Evolutionary conservation across 2,329 filamentous ascomycete genomes (phyloP).

Genomic region (Periconia digitata): DNA sequence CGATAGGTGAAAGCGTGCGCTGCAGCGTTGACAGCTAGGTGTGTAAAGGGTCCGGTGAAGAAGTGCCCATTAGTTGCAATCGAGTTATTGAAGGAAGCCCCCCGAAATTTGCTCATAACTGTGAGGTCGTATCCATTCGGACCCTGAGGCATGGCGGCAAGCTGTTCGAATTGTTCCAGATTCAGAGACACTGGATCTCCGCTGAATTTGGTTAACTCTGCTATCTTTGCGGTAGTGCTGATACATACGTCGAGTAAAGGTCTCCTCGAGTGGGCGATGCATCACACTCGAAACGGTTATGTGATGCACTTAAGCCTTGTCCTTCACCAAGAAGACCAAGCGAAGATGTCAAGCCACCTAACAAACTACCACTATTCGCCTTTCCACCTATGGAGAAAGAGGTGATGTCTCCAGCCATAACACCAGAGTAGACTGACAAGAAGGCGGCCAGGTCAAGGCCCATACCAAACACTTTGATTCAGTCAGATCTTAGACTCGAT

Average conservation of each 20-base stretch:
- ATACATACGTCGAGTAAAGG: constrained; percentile 16
- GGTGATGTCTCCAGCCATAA: constrained; percentile 38
- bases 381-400: constrained; percentile 55
- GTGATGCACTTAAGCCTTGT: constrained; percentile 26
- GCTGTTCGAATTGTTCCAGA: constrained; percentile 3
- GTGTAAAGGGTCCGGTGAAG: not conserved
- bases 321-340: constrained; percentile 22
- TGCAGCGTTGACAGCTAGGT: constrained; percentile 4
- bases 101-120: constrained; percentile 14
- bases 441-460: constrained; percentile 33
- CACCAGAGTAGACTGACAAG: constrained; percentile 35
- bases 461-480: constrained; percentile 34
- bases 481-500: not conserved
- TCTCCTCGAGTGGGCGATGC: constrained; percentile 34
- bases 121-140: constrained; percentile 10
- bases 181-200: constrained; percentile 5
- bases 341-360: constrained; percentile 16
- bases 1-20: constrained; percentile 9
- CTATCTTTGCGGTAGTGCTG: not conserved
- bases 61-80: constrained; percentile 1
- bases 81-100: constrained; percentile 11
- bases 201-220: constrained; percentile 1
- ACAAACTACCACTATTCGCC: constrained; percentile 19
- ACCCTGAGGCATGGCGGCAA: constrained; percentile 7
- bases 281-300: constrained; percentile 42